Evolutionary conservation across 129 eudicot species (phyloP).

Genomic region (Artemisia tridentata): DNA sequence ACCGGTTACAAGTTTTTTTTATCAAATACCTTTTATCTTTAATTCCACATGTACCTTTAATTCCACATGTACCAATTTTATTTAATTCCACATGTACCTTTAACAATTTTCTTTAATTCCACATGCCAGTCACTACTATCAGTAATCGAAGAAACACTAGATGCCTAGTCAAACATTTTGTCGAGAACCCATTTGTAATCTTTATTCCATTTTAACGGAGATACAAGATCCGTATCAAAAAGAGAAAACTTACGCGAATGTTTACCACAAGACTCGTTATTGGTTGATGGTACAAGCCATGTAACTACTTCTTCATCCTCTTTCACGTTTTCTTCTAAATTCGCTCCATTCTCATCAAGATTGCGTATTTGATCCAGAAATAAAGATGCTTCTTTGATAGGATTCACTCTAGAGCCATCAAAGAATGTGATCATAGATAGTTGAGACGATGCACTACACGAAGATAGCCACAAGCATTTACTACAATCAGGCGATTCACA

Average conservation of each 20-base stretch:
- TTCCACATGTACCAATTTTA: no score
- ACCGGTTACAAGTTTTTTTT: no score
- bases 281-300: not conserved
- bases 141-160: not conserved
- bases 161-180: no score
- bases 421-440: no score
- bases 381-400: slow-evolving; percentile 4
- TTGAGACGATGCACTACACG: no score
- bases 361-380: not conserved
- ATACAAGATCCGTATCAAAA: not conserved
- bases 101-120: no score
- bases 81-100: no score
- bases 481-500: not conserved
- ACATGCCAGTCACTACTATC: not conserved
- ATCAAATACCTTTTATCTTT: no score
- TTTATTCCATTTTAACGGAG: no score
- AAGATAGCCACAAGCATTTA: not conserved
- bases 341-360: no score
- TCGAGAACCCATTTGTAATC: not conserved
- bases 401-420: slow-evolving; percentile 1
- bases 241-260: slow-evolving; percentile 1
- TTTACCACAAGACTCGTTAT: not conserved
- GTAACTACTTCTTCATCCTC: not conserved
- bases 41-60: no score
- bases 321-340: not conserved